Conservation (phyloP, 1,284 basidiomycete genomes). For the Ceratorhiza oryzae-sativae region DNA sequence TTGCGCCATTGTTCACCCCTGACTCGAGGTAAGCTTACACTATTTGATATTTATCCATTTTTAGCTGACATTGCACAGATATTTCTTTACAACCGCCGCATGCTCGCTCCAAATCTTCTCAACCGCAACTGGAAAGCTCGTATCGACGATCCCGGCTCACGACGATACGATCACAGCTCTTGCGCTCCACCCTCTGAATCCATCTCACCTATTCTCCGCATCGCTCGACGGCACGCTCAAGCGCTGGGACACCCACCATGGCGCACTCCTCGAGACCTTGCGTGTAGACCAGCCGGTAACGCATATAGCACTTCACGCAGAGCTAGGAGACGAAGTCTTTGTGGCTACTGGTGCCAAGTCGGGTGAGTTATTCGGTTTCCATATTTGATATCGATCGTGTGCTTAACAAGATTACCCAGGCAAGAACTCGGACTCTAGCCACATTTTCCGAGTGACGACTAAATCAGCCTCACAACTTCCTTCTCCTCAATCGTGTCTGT, state of each 20-base stretch:
- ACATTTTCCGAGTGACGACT: slow-evolving; percentile 61
- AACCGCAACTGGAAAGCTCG: slow-evolving; percentile 72
- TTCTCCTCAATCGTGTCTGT: slow-evolving; percentile 59
- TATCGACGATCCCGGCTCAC: slow-evolving; percentile 75
- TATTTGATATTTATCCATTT: slow-evolving; percentile 31
- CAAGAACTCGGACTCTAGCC: slow-evolving; percentile 51
- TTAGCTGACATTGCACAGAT: slow-evolving; percentile 57
- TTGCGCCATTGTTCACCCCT: slow-evolving; percentile 79
- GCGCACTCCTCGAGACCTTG: slow-evolving; percentile 76
- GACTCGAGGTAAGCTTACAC: slow-evolving; percentile 75
- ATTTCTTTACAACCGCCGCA: slow-evolving; percentile 85
- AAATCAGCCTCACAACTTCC: slow-evolving; percentile 53
- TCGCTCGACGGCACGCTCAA: slow-evolving; percentile 85
- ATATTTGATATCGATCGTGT: slow-evolving; percentile 40
- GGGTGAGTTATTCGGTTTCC: slow-evolving; percentile 32
- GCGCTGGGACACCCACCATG: slow-evolving; percentile 95
- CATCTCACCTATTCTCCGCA: slow-evolving; percentile 87
- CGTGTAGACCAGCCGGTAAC: slow-evolving; percentile 74
- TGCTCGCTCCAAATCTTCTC: slow-evolving; percentile 84
- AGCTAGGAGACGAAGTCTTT: slow-evolving; percentile 69
- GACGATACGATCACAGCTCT: slow-evolving; percentile 74
- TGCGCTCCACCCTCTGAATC: slow-evolving; percentile 83
- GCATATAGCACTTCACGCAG: slow-evolving; percentile 72
- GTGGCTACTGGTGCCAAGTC: slow-evolving; percentile 63
- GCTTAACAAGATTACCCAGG: slow-evolving; percentile 47